These are phyloP conservation scores for Sanghuangporus sanghuang DNA, from an alignment of 1,284 basidiomycete genomes.

Conservation along the genomic window DNA sequence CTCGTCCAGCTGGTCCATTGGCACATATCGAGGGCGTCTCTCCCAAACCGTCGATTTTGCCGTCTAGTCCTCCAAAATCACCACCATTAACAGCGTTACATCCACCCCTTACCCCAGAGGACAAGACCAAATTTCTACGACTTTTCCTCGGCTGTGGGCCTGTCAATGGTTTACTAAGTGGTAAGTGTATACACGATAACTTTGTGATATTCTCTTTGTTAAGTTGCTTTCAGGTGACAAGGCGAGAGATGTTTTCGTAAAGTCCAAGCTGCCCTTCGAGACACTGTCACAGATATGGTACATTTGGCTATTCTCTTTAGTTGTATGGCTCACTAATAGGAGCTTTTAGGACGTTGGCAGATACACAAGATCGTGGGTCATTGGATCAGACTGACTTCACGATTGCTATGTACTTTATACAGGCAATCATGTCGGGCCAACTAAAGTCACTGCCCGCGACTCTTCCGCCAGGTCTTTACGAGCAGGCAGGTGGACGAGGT, in stretches of 20 bases:
- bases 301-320: slow-evolving; percentile 21
- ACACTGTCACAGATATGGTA: slow-evolving; percentile 94
- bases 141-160: slow-evolving; percentile 77
- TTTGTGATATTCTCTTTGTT: slow-evolving; percentile 3
- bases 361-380: slow-evolving; percentile 87
- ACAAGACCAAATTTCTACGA: slow-evolving; percentile 77
- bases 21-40: slow-evolving; percentile 76
- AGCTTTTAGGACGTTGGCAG: slow-evolving; percentile 77
- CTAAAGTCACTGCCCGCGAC: slow-evolving; percentile 70
- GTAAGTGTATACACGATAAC: slow-evolving; percentile 24
- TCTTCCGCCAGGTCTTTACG: slow-evolving; percentile 89
- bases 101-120: slow-evolving; percentile 69
- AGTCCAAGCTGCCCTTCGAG: slow-evolving; percentile 87
- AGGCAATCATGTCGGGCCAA: slow-evolving; percentile 82
- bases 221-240: slow-evolving; percentile 62
- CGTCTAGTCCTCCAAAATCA: slow-evolving; percentile 56
- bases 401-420: slow-evolving; percentile 96
- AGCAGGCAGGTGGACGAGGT: slow-evolving; percentile 61
- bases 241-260: slow-evolving; percentile 90
- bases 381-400: slow-evolving; percentile 93
- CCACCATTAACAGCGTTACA: slow-evolving; percentile 43
- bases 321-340: neutral
- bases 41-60: slow-evolving; percentile 25
- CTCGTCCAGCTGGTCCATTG: slow-evolving; percentile 67
- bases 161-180: slow-evolving; percentile 69